Conservation (phyloP, 805 yeast genomes). For the Nakazawaea anatomiae region DNA sequence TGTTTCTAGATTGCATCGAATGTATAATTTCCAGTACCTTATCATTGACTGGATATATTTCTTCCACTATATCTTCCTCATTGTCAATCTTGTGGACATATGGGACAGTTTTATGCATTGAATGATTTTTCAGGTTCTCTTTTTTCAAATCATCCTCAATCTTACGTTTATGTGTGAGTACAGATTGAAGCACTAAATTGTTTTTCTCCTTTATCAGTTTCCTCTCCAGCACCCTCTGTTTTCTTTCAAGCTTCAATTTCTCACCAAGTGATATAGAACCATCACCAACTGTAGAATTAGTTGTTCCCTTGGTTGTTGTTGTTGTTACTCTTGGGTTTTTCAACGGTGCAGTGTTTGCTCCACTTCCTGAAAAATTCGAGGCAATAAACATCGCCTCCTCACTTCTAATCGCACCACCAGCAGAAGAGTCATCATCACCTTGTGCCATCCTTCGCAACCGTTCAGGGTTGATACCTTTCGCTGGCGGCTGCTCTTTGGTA, state of each 20-base stretch:
- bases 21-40: neutral
- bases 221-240: neutral
- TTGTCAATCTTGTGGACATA: neutral
- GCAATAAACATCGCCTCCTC: neutral
- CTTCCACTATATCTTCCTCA: neutral
- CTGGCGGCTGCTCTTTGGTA: neutral
- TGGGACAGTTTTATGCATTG: neutral
- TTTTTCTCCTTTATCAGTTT: neutral
- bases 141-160: neutral
- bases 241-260: neutral
- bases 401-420: neutral
- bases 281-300: neutral
- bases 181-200: neutral
- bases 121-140: neutral
- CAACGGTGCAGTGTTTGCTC: neutral
- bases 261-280: neutral
- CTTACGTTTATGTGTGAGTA: neutral
- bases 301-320: neutral
- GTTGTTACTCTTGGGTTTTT: neutral
- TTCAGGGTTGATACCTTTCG: neutral
- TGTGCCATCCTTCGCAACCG: neutral
- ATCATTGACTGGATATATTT: neutral
- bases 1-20: neutral
- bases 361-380: neutral
- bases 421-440: neutral